phyloP scores from a whole-genome alignment of 2,329 filamentous ascomycete genomes.

The Davidsoniella virescens region DNA sequence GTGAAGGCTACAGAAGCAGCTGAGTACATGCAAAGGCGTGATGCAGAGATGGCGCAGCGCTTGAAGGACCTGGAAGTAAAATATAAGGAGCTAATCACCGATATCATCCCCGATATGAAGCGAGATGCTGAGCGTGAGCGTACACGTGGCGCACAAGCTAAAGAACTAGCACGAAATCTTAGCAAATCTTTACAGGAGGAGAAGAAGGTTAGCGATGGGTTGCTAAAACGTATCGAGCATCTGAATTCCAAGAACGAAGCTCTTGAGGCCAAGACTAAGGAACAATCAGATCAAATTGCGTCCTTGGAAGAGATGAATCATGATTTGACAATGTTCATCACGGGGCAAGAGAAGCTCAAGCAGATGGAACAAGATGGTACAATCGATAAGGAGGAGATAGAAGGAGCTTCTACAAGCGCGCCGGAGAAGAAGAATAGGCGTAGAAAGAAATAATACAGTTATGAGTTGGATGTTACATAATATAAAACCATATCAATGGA shows the following conservation, averaged over 20 bases:
- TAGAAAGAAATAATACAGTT: slow-evolving; percentile 24
- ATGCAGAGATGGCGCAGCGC: too few relatives aligned
- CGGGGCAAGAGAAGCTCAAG: slow-evolving; percentile 63
- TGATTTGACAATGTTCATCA: slow-evolving; percentile 77
- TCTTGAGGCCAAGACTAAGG: slow-evolving; percentile 39
- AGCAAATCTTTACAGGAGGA: slow-evolving; percentile 70
- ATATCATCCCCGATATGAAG: slow-evolving; percentile 14
- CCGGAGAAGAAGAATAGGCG: slow-evolving; percentile 41
- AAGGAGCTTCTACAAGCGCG: slow-evolving; percentile 54
- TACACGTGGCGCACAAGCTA: slow-evolving; percentile 52
- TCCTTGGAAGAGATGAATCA: slow-evolving; percentile 76
- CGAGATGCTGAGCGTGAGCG: slow-evolving; percentile 38
- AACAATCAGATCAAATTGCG: slow-evolving; percentile 44
- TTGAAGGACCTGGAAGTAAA: slow-evolving; percentile 12
- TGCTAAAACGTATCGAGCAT: slow-evolving; percentile 69
- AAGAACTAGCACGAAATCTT: slow-evolving; percentile 59
- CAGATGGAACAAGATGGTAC: slow-evolving; percentile 46
- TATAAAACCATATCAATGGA: not conserved
- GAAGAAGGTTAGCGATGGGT: slow-evolving; percentile 63
- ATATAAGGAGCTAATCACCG: not conserved
- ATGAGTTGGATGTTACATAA: not conserved
- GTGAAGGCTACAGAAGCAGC: slow-evolving; percentile 53
- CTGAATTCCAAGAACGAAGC: slow-evolving; percentile 46
- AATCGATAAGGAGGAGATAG: slow-evolving; percentile 52
- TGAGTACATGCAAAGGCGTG: slow-evolving; percentile 22